Evolutionary conservation across 345 rosid genomes (phyloP).

Genomic region (Limnanthes douglasii): DNA sequence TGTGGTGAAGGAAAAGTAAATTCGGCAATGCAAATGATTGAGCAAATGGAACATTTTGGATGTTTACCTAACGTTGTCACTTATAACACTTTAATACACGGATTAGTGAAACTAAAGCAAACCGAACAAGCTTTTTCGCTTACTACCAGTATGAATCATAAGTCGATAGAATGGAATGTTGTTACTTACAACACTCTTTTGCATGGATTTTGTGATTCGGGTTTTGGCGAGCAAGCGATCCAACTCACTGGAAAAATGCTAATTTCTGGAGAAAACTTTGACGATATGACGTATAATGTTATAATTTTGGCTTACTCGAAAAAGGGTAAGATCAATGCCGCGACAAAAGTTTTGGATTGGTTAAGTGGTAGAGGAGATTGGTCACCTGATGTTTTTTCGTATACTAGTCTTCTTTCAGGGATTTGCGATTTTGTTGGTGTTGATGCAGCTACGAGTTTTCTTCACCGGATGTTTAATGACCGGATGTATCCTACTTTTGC

Average conservation of each 20-base stretch:
- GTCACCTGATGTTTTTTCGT: slow-evolving; percentile 48
- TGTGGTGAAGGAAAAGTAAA: slow-evolving; percentile 47
- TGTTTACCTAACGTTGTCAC: slow-evolving; percentile 50
- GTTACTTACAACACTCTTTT: slow-evolving; percentile 57
- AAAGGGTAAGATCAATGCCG: slow-evolving; percentile 30
- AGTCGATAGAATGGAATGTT: slow-evolving; percentile 26
- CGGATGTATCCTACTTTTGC: slow-evolving; percentile 39
- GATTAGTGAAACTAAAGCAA: slow-evolving; percentile 31
- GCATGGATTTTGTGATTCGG: slow-evolving; percentile 38
- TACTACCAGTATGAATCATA: slow-evolving; percentile 28
- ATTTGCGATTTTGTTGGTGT: slow-evolving; percentile 31
- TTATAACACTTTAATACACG: slow-evolving; percentile 55
- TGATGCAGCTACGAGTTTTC: slow-evolving; percentile 29
- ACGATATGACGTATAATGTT: slow-evolving; percentile 43
- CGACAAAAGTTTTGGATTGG: slow-evolving; percentile 26
- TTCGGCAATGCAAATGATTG: slow-evolving; percentile 36
- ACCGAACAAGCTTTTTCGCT: slow-evolving; percentile 29
- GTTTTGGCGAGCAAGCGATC: slow-evolving; percentile 31
- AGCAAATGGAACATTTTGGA: slow-evolving; percentile 30
- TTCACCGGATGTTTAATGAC: slow-evolving; percentile 35
- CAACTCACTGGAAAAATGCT: slow-evolving; percentile 54
- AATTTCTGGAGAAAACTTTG: slow-evolving; percentile 33
- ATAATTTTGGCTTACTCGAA: slow-evolving; percentile 40
- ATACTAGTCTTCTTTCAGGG: slow-evolving; percentile 56
- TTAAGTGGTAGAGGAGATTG: slow-evolving; percentile 27